A percentile compares a stretch with the other conserved stretches of the same genome.
These are phyloP conservation scores for Kodamaea derodonti DNA, from an alignment of 1,139 yeast species.

Conservation along the genomic window DNA sequence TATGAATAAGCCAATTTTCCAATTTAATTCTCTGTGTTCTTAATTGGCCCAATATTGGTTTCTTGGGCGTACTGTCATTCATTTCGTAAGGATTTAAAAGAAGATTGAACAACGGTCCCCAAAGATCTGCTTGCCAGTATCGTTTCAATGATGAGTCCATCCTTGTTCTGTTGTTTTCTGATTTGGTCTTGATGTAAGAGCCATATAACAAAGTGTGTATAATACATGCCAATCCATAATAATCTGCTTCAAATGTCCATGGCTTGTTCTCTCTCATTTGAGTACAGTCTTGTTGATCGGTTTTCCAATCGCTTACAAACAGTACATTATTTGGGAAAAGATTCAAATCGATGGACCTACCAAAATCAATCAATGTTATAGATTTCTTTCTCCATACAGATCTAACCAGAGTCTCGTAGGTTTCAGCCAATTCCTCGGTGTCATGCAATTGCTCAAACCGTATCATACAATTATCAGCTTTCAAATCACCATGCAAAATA, in stretches of 20 bases:
- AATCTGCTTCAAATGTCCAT: slow-evolving; percentile 84
- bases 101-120: slow-evolving; percentile 65
- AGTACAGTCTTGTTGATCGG: slow-evolving; percentile 73
- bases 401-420: slow-evolving; percentile 29
- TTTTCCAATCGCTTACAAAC: slow-evolving; percentile 60
- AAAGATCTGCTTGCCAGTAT: slow-evolving; percentile 73
- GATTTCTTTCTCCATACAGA: slow-evolving; percentile 55
- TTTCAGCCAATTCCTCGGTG: slow-evolving; percentile 16
- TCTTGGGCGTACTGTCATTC: slow-evolving; percentile 9
- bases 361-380: slow-evolving; percentile 74
- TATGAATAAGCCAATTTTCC: slow-evolving; percentile 41
- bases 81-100: slow-evolving; percentile 57
- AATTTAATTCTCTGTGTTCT: slow-evolving; percentile 33
- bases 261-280: slow-evolving; percentile 60
- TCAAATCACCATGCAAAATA: slow-evolving; percentile 80
- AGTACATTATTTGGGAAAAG: slow-evolving; percentile 46
- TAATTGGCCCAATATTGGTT: slow-evolving; percentile 42
- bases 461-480: slow-evolving; percentile 85
- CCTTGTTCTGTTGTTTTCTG: slow-evolving; percentile 23
- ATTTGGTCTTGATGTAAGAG: slow-evolving; percentile 47
- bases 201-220: slow-evolving; percentile 74
- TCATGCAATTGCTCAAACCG: slow-evolving; percentile 34
- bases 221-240: slow-evolving; percentile 77
- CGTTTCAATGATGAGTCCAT: slow-evolving; percentile 54
- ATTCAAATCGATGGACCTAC: slow-evolving; percentile 71